Percentiles rank a stretch among this genome's conserved stretches.
phyloP scores from a whole-genome alignment of 768 basidiomycete species.

The Leucocoprinus sp. region DNA sequence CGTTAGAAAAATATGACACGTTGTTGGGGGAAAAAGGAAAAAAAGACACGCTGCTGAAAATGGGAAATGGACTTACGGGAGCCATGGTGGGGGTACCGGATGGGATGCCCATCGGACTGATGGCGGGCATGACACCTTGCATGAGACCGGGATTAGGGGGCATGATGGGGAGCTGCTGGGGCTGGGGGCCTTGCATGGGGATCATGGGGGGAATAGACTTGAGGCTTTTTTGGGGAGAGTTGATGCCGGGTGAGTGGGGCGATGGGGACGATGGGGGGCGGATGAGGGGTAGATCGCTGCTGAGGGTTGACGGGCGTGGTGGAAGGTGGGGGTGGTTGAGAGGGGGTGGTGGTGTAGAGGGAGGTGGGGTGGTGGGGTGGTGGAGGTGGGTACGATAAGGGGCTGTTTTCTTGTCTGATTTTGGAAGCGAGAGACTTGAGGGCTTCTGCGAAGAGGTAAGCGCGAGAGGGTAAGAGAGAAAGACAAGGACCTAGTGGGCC shows the following conservation, averaged over 20 bases:
- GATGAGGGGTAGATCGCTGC: conserved; percentile 23
- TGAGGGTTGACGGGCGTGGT: conserved; percentile 27
- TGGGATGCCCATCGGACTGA: not conserved
- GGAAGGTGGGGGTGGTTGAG: not conserved
- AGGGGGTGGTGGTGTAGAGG: conserved; percentile 27
- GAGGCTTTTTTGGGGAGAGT: conserved; percentile 55
- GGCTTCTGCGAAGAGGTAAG: conserved; percentile 26
- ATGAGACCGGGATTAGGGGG: no score
- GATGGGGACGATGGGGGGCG: conserved; percentile 27
- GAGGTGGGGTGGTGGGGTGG: conserved; percentile 25
- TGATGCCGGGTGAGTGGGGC: conserved; percentile 43
- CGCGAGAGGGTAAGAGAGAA: not conserved
- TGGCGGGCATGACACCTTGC: not conserved
- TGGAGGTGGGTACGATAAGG: not conserved
- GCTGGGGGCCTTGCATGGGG: no score
- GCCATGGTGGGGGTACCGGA: conserved; percentile 5
- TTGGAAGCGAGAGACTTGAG: conserved; percentile 30
- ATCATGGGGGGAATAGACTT: conserved; percentile 46
- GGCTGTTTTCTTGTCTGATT: conserved; percentile 29
- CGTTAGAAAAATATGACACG: not conserved
- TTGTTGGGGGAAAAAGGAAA: not conserved
- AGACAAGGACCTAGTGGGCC: conserved; percentile 54
- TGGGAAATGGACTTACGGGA: conserved; percentile 6
- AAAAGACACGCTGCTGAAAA: not conserved
- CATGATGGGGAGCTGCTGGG: no score